phyloP scores from a whole-genome alignment of 1,284 basidiomycete genomes.

The Tilletia indica region DNA sequence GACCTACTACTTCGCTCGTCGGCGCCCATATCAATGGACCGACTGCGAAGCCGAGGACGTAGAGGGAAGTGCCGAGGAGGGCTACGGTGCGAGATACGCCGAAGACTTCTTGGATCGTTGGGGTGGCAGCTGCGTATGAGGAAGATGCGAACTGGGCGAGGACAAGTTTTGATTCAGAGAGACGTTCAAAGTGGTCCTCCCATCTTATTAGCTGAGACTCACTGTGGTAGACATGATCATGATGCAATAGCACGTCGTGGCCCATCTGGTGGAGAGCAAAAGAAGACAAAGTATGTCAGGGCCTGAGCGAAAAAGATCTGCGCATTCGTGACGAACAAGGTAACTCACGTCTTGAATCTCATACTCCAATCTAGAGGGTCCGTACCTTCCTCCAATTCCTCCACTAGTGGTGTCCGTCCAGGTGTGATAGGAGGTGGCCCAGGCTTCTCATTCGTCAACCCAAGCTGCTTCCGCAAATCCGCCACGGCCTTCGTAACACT shows the following conservation, averaged over 20 bases:
- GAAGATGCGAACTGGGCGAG: conserved; percentile 12
- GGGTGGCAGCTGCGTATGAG: conserved; percentile 11
- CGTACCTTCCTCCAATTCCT: conserved; percentile 5
- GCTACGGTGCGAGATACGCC: conserved; percentile 8
- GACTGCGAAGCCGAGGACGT: conserved; percentile 35
- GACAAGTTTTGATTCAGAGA: neutral
- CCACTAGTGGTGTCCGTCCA: conserved; percentile 10
- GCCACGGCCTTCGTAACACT: neutral
- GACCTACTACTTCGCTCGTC: conserved; percentile 26
- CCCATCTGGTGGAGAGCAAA: conserved; percentile 2
- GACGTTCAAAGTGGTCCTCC: too few species aligned
- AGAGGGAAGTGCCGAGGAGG: conserved; percentile 24
- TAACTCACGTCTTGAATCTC: conserved; percentile 1
- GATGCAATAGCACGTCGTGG: conserved; percentile 16
- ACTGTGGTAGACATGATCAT: conserved; percentile 21
- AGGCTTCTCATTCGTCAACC: neutral
- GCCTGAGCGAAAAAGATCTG: neutral
- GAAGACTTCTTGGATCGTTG: conserved; percentile 1
- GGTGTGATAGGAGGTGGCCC: conserved; percentile 10
- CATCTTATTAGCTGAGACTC: neutral
- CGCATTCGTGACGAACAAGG: neutral
- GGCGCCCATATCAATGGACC: conserved; percentile 37
- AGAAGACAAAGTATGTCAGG: neutral
- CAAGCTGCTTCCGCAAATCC: neutral
- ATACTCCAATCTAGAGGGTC: conserved; percentile 5